These are phyloP conservation scores for Bisporella sp. DNA, from an alignment of 2,329 filamentous ascomycete genomes.

Conservation along the genomic window DNA sequence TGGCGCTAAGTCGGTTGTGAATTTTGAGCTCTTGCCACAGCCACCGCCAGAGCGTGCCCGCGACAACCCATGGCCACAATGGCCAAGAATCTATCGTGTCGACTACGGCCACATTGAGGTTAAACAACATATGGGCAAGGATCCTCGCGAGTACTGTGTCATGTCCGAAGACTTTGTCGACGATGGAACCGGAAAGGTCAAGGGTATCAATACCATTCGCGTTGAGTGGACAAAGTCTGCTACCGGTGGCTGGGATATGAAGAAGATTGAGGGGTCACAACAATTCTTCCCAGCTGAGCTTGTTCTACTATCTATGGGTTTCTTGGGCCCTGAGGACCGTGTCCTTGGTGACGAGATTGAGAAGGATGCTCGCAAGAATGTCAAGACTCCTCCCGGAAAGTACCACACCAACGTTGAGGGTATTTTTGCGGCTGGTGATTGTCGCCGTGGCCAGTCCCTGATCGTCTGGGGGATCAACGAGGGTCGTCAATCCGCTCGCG, in stretches of 20 bases:
- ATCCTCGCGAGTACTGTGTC: slow-evolving; percentile 94
- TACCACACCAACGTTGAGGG: slow-evolving; percentile 85
- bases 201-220: slow-evolving; percentile 91
- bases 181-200: slow-evolving; percentile 79
- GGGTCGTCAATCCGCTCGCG: slow-evolving; percentile 84
- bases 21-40: slow-evolving; percentile 93
- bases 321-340: slow-evolving; percentile 86
- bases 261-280: slow-evolving; percentile 87
- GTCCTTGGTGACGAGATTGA: slow-evolving; percentile 84
- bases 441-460: slow-evolving; percentile 86
- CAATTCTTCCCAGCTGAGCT: slow-evolving; percentile 96
- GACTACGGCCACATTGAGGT: slow-evolving; percentile 97
- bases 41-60: slow-evolving; percentile 82
- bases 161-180: slow-evolving; percentile 97
- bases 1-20: slow-evolving; percentile 90
- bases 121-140: slow-evolving; percentile 91
- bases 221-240: slow-evolving; percentile 94
- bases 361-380: slow-evolving; percentile 88
- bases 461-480: slow-evolving; percentile 99
- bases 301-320: slow-evolving; percentile 93
- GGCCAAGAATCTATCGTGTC: slow-evolving; percentile 96
- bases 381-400: slow-evolving; percentile 84
- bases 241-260: slow-evolving; percentile 95
- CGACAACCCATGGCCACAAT: slow-evolving; percentile 98
- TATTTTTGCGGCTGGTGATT: slow-evolving; percentile 92